Conservation (phyloP, 169 alveolate genomes). For the Plasmodium chabaudi region DNA sequence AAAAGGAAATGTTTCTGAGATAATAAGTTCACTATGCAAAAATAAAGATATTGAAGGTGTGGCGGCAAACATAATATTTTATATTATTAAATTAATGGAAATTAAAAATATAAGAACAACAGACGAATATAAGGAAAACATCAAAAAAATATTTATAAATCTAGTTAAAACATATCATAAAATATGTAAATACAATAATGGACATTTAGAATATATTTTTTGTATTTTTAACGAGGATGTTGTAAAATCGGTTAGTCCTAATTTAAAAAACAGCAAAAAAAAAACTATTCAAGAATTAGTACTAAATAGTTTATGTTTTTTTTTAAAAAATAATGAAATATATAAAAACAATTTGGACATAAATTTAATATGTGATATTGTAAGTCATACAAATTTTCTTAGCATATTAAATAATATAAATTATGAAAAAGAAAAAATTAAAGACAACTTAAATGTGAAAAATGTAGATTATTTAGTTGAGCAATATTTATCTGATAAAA, state of each 20-base stretch:
- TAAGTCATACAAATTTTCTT: conserved; percentile 45
- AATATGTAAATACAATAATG: conserved; percentile 22
- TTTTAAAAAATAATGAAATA: conserved; percentile 46
- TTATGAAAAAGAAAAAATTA: conserved; percentile 30
- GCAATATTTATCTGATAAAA: conserved; percentile 24
- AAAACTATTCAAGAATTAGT: conserved; percentile 49
- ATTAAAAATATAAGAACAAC: conserved; percentile 31
- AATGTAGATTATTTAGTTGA: conserved; percentile 42
- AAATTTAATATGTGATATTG: conserved; percentile 55
- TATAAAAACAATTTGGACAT: conserved; percentile 27
- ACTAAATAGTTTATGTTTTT: conserved; percentile 59
- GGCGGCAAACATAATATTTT: conserved; percentile 43
- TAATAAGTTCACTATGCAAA: conserved; percentile 32
- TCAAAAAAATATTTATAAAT: conserved; percentile 28
- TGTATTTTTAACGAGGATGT: conserved; percentile 40
- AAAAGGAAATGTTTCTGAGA: conserved; percentile 30
- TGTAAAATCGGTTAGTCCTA: conserved; percentile 52
- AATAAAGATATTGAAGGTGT: conserved; percentile 21
- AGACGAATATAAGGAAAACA: conserved; percentile 47
- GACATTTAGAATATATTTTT: conserved; percentile 45
- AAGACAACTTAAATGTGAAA: conserved; percentile 13
- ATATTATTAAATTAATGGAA: conserved; percentile 26
- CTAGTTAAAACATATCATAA: conserved; percentile 38
- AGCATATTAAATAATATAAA: conserved; percentile 12
- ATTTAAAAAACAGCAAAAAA: conserved; percentile 55